A percentile compares a stretch with the other conserved stretches of the same genome.
Evolutionary conservation across 148 eudicot genomes (phyloP).

Genomic region (Cornus suecica): DNA sequence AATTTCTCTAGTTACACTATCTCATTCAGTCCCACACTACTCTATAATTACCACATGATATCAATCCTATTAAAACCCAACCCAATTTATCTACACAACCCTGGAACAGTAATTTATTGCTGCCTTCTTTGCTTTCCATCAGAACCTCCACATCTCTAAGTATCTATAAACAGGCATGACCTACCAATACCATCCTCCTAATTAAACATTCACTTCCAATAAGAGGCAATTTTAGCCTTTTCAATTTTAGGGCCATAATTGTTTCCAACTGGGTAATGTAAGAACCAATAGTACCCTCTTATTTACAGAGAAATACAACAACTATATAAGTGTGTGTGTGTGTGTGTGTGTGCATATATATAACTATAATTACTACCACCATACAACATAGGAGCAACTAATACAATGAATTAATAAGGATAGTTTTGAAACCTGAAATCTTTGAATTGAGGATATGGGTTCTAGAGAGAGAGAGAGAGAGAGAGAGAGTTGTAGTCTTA

Average conservation of each 20-base stretch:
- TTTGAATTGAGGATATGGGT: not conserved
- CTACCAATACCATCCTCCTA: not conserved
- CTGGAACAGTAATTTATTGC: not conserved
- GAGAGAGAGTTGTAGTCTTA: conserved; percentile 15
- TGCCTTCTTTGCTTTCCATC: not conserved
- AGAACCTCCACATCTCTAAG: not conserved
- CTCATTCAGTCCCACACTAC: not conserved
- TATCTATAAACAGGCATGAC: no score
- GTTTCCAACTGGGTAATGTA: conserved; percentile 1
- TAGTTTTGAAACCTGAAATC: not conserved
- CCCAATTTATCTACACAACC: not conserved
- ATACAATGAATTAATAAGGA: not conserved
- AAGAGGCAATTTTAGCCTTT: not conserved
- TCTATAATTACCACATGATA: not conserved
- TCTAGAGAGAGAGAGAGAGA: not conserved
- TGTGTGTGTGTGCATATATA: not conserved
- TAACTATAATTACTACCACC: not conserved
- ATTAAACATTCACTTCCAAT: not conserved
- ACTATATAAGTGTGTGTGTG: no score
- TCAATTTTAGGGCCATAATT: not conserved
- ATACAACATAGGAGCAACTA: not conserved
- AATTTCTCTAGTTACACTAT: not conserved
- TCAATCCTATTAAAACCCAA: not conserved
- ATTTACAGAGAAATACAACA: no score
- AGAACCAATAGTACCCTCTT: not conserved